Evolutionary conservation across 176 grass and related monocot genomes (phyloP).

Genomic region (Rhynchospora tenuis): DNA sequence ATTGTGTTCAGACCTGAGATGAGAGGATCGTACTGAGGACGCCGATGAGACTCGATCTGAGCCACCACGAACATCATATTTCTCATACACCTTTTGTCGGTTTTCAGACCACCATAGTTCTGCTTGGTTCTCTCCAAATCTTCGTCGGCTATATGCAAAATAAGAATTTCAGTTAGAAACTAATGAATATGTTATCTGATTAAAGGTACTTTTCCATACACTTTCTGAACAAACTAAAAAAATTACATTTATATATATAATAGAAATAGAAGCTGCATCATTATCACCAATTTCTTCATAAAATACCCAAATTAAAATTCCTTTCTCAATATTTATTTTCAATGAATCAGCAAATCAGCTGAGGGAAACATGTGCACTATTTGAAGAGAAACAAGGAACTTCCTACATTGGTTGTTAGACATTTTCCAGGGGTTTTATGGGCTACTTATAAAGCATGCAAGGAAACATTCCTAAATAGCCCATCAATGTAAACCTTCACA

Average conservation of each 20-base stretch:
- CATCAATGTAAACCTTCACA: not conserved
- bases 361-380: not conserved
- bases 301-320: not conserved
- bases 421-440: not conserved
- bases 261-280: not conserved
- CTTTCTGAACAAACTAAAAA: not conserved
- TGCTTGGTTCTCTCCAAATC: slow-evolving; percentile 92
- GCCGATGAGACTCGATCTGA: slow-evolving; percentile 69
- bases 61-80: slow-evolving; percentile 67
- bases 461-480: not conserved
- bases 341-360: not conserved
- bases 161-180: not conserved
- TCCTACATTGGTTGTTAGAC: not conserved
- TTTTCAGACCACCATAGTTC: slow-evolving; percentile 98
- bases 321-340: not conserved
- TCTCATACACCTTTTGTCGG: slow-evolving; percentile 78
- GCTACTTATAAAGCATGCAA: not conserved
- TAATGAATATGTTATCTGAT: not conserved
- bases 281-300: not conserved
- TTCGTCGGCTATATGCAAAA: slow-evolving; percentile 50
- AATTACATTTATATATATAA: not conserved
- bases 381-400: not conserved
- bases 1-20: slow-evolving; percentile 18
- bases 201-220: not conserved
- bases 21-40: slow-evolving; percentile 57